phyloP scores from a whole-genome alignment of 2,329 filamentous ascomycete genomes.

The Moelleriella libera region DNA sequence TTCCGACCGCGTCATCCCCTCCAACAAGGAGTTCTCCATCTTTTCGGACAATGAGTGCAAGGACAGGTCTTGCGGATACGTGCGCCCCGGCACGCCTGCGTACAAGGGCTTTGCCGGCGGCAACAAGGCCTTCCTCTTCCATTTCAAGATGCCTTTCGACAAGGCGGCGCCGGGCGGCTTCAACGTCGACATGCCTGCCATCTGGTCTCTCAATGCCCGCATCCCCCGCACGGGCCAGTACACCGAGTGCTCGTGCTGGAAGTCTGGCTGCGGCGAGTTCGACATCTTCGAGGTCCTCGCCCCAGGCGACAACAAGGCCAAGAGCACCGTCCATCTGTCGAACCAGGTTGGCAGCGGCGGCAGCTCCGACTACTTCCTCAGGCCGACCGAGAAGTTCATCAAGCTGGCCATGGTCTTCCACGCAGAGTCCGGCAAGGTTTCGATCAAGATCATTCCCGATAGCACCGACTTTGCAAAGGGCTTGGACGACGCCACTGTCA shows the following conservation, averaged over 20 bases:
- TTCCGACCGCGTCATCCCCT: slow-evolving; percentile 22
- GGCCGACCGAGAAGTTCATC: slow-evolving; percentile 43
- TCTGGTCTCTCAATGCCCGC: slow-evolving; percentile 62
- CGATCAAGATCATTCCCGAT: slow-evolving; percentile 38
- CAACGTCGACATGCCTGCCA: slow-evolving; percentile 55
- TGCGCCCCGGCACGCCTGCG: slow-evolving; percentile 26
- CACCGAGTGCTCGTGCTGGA: slow-evolving; percentile 60
- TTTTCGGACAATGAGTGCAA: slow-evolving; percentile 27
- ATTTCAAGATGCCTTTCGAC: slow-evolving; percentile 58
- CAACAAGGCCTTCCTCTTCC: slow-evolving; percentile 59
- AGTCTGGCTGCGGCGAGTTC: slow-evolving; percentile 54
- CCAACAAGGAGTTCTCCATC: slow-evolving; percentile 31
- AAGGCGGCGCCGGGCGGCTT: slow-evolving; percentile 25
- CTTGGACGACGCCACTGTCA: slow-evolving; percentile 23
- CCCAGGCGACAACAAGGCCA: slow-evolving; percentile 49
- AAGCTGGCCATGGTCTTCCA: slow-evolving; percentile 53
- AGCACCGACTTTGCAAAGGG: slow-evolving; percentile 23
- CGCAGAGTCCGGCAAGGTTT: slow-evolving; percentile 31
- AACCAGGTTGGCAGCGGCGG: slow-evolving; percentile 46
- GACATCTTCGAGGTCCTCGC: slow-evolving; percentile 62
- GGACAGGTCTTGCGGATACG: slow-evolving; percentile 25
- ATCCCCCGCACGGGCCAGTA: slow-evolving; percentile 62
- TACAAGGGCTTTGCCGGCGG: slow-evolving; percentile 56
- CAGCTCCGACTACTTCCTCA: slow-evolving; percentile 56
- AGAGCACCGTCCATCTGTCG: slow-evolving; percentile 51